A percentile compares a stretch with the other conserved stretches of the same genome.
These are phyloP conservation scores for Pinus tabuliformis DNA, from an alignment of 75 land plant species.

Conservation along the genomic window DNA sequence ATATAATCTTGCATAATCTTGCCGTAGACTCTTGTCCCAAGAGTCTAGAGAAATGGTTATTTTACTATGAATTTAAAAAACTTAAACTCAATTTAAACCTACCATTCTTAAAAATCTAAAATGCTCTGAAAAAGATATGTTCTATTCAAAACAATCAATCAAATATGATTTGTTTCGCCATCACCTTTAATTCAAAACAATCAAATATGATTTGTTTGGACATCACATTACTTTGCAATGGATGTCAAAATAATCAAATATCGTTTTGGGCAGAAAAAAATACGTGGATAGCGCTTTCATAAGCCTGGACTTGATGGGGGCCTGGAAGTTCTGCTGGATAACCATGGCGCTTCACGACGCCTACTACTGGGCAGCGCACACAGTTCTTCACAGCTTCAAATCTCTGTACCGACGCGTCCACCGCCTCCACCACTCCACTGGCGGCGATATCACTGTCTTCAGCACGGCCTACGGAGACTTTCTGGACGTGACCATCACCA, in stretches of 20 bases:
- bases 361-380: constrained; percentile 35
- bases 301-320: constrained; percentile 11
- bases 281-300: not conserved
- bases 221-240: not conserved
- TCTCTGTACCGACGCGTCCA: constrained; percentile 19
- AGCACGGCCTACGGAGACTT: constrained; percentile 36
- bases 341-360: constrained; percentile 42
- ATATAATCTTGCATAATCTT: too few relatives aligned
- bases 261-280: constrained; percentile 9
- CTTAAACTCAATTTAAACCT: too few relatives aligned
- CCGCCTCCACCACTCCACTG: constrained; percentile 28
- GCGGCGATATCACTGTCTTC: constrained; percentile 32
- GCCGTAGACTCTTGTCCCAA: too few relatives aligned
- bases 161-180: too few relatives aligned
- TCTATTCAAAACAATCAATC: too few relatives aligned
- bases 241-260: not conserved
- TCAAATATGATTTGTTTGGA: too few relatives aligned
- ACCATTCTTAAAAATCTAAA: too few relatives aligned
- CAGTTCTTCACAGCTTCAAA: constrained; percentile 21
- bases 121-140: too few relatives aligned
- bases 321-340: constrained; percentile 23
- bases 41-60: too few relatives aligned
- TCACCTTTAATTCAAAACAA: too few relatives aligned
- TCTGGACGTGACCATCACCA: constrained; percentile 25
- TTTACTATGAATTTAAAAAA: too few relatives aligned